Conservation (phyloP, 148 eudicot genomes). For the Dysphania ambrosioides region DNA sequence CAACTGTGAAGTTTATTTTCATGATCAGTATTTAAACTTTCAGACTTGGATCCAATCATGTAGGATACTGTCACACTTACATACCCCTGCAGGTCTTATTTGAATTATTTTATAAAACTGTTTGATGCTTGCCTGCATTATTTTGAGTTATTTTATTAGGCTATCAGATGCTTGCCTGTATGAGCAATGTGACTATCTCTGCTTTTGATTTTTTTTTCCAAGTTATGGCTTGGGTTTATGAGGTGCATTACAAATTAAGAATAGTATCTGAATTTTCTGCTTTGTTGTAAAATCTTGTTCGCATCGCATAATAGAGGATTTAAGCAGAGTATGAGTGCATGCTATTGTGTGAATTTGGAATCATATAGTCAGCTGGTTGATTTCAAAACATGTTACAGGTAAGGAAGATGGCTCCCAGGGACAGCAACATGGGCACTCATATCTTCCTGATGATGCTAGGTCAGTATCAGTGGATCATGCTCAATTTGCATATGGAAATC, state of each 20-base stretch:
- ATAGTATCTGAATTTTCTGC: too few relatives aligned
- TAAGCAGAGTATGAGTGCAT: background rate
- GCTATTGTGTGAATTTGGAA: background rate
- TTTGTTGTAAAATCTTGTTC: background rate
- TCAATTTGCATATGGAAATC: slow-evolving; percentile 45
- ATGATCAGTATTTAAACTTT: background rate
- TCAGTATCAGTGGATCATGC: slow-evolving; percentile 42
- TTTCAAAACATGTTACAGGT: slow-evolving; percentile 49
- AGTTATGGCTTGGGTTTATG: background rate
- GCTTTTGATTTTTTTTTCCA: too few relatives aligned
- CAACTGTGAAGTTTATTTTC: background rate
- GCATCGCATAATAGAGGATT: background rate
- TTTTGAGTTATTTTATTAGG: too few relatives aligned
- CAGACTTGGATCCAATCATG: background rate
- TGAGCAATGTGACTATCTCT: background rate
- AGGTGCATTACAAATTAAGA: background rate
- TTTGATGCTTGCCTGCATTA: too few relatives aligned
- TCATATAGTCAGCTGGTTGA: slow-evolving; percentile 17
- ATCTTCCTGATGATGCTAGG: slow-evolving; percentile 41
- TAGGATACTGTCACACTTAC: background rate
- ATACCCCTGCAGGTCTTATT: background rate
- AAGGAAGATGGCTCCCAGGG: slow-evolving; percentile 43
- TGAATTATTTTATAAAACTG: background rate
- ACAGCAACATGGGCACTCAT: slow-evolving; percentile 44
- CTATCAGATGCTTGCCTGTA: background rate